Evolutionary conservation across 2,329 filamentous ascomycete species (phyloP).

Genomic region (Penicillium hordei): DNA sequence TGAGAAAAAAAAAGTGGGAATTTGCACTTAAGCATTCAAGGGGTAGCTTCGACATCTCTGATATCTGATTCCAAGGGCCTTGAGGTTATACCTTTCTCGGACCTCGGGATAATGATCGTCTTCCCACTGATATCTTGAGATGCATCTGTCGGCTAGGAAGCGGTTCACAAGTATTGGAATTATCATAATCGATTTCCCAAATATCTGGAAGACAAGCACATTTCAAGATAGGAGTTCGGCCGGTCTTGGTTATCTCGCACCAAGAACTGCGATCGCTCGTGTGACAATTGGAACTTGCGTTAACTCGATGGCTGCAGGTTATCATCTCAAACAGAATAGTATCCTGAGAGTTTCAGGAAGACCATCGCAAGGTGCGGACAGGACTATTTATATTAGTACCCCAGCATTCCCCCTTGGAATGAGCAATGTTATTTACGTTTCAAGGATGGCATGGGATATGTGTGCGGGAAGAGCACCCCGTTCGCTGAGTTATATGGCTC

Average conservation of each 20-base stretch:
- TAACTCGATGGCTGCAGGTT: background rate
- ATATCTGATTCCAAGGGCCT: background rate
- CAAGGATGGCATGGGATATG: background rate
- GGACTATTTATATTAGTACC: background rate
- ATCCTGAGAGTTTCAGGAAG: background rate
- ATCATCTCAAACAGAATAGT: background rate
- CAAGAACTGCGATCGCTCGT: background rate
- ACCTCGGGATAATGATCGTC: background rate
- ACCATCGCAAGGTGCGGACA: slow-evolving; percentile 13
- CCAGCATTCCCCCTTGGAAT: background rate
- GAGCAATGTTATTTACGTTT: background rate
- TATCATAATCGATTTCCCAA: background rate
- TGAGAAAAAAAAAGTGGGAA: background rate
- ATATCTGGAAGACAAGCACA: background rate
- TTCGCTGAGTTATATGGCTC: slow-evolving; percentile 5
- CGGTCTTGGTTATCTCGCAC: background rate
- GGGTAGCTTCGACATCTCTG: background rate
- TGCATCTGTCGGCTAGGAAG: background rate
- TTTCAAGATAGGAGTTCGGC: background rate
- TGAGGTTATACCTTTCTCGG: background rate
- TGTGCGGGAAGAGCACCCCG: background rate
- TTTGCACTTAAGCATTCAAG: background rate
- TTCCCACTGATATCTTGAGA: background rate
- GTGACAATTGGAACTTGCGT: background rate
- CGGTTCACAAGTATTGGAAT: background rate